phyloP scores from a whole-genome alignment of 768 basidiomycete species.

The Kondoa subrosea region DNA sequence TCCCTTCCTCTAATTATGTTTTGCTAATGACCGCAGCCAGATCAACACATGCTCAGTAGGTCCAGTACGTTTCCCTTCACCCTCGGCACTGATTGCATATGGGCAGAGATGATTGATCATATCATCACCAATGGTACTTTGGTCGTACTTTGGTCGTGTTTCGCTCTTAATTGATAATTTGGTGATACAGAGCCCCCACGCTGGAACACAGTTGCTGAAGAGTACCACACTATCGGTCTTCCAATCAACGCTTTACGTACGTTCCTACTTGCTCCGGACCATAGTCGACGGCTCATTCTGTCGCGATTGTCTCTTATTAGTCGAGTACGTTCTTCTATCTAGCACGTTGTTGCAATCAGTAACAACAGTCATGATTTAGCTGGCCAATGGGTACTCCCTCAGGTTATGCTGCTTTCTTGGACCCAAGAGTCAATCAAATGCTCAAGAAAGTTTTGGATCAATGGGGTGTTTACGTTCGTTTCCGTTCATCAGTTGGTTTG shows the following conservation, averaged over 20 bases:
- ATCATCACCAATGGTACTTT: too few species aligned
- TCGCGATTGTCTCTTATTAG: background rate
- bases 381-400: conserved; percentile 37
- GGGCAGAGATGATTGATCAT: conserved; percentile 37
- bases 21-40: background rate
- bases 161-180: too few species aligned
- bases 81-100: conserved; percentile 23
- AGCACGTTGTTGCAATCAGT: too few species aligned
- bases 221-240: conserved; percentile 36
- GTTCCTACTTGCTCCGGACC: too few species aligned
- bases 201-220: conserved; percentile 33
- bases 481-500: too few species aligned
- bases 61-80: background rate
- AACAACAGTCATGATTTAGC: too few species aligned
- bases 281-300: background rate
- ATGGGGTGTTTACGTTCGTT: conserved; percentile 38
- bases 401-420: conserved; percentile 34
- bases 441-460: conserved; percentile 40
- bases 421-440: conserved; percentile 37
- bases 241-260: conserved; percentile 38
- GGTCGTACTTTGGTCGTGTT: too few species aligned
- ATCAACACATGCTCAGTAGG: background rate
- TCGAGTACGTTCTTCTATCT: conserved; percentile 11
- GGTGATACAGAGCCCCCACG: conserved; percentile 37
- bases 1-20: too few species aligned